Conservation (phyloP, 192 early-diverging fungal species). For the Mortierella claussenii region DNA sequence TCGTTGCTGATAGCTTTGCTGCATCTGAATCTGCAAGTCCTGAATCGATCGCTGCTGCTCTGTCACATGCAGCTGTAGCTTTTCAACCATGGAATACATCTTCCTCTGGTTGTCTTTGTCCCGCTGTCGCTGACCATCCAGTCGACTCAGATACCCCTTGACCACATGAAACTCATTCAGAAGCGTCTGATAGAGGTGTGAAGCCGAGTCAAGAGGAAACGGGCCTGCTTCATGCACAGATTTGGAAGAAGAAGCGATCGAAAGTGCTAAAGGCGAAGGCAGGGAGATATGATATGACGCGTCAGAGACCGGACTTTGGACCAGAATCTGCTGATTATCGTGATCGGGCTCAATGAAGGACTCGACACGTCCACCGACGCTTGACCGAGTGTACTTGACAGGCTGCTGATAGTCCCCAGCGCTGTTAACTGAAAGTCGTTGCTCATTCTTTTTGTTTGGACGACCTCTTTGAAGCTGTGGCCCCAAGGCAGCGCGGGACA, state of each 20-base stretch:
- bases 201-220: neutral
- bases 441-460: too few relatives aligned
- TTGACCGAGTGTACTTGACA: neutral
- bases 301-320: neutral
- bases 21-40: constrained; percentile 11
- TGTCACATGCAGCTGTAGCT: constrained; percentile 15
- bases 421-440: neutral
- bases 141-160: constrained; percentile 9
- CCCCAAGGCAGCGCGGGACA: neutral
- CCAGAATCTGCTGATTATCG: neutral
- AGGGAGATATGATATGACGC: neutral
- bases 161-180: constrained; percentile 29
- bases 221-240: too few relatives aligned
- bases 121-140: constrained; percentile 29
- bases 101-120: constrained; percentile 26
- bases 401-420: neutral
- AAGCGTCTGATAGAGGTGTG: constrained; percentile 21
- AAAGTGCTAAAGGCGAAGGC: neutral
- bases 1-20: neutral
- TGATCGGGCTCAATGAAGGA: too few relatives aligned
- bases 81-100: constrained; percentile 25
- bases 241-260: too few relatives aligned
- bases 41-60: constrained; percentile 27
- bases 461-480: neutral
- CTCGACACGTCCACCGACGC: too few relatives aligned